A percentile compares a stretch with the other conserved stretches of the same genome.
Conservation (phyloP, 495 filamentous ascomycete species). For the Neurospora sp. region DNA sequence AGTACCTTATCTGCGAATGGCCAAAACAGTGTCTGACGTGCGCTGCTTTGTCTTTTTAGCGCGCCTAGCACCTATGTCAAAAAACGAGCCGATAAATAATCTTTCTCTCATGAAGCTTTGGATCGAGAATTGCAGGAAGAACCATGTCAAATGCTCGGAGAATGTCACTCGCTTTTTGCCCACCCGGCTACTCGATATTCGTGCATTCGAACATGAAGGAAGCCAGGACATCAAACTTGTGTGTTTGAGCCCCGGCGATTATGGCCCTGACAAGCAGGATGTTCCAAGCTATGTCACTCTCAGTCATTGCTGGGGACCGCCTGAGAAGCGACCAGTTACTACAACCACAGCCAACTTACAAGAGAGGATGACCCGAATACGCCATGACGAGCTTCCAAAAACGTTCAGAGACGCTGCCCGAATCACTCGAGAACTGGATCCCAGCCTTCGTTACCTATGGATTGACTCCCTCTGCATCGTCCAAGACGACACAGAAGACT, state of each 20-base stretch:
- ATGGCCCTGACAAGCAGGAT: not conserved
- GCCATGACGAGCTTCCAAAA: not conserved
- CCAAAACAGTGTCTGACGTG: too few relatives aligned
- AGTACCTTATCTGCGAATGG: too few relatives aligned
- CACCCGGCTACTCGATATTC: not conserved
- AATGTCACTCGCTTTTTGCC: not conserved
- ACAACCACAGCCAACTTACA: not conserved
- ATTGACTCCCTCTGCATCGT: conserved; percentile 12
- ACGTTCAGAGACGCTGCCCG: not conserved
- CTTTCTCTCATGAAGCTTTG: not conserved
- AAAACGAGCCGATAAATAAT: not conserved
- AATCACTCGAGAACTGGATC: not conserved
- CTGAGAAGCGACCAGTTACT: not conserved
- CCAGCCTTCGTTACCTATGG: conserved; percentile 1
- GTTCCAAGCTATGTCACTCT: not conserved
- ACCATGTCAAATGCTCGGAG: not conserved
- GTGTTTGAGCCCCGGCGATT: not conserved
- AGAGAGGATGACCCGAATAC: not conserved
- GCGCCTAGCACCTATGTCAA: not conserved
- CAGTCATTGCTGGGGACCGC: not conserved
- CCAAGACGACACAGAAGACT: conserved; percentile 11
- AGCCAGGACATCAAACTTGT: not conserved
- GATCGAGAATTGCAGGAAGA: not conserved
- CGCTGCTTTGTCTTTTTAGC: not conserved
- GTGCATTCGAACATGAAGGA: not conserved